Evolutionary conservation across 2,329 filamentous ascomycete species (phyloP).

Genomic region (Colletotrichum lentis): DNA sequence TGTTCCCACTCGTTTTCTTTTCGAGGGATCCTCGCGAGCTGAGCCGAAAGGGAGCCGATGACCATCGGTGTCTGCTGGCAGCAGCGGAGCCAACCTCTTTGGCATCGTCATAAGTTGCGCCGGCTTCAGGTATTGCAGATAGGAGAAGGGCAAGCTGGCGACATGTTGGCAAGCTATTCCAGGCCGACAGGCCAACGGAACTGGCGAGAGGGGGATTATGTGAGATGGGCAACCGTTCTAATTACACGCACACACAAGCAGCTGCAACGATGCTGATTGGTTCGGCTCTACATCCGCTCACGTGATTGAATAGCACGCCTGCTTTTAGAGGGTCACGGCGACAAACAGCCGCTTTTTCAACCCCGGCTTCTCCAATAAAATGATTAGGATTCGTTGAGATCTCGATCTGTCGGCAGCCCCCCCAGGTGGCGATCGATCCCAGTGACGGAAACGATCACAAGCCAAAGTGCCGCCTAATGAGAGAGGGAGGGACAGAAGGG

Average conservation of each 20-base stretch:
- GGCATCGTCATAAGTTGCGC: conserved; percentile 1
- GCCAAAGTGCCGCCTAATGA: background rate
- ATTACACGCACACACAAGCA: background rate
- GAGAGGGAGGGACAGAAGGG: background rate
- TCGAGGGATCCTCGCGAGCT: conserved; percentile 17
- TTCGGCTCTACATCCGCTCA: conserved; percentile 24
- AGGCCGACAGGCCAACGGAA: background rate
- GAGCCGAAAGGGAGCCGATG: background rate
- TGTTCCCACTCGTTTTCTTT: conserved; percentile 41
- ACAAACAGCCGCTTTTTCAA: background rate
- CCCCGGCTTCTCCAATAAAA: background rate
- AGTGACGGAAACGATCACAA: no score
- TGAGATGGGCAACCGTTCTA: background rate
- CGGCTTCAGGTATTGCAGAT: background rate
- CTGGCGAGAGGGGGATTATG: background rate
- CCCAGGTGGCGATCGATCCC: background rate
- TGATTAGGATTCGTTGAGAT: background rate
- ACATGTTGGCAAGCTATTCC: background rate
- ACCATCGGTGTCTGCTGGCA: conserved; percentile 11
- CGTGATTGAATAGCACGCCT: background rate
- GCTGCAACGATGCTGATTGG: conserved; percentile 7
- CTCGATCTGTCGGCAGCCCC: background rate
- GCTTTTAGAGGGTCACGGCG: background rate
- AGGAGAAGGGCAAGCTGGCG: no score
- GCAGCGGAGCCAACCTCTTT: conserved; percentile 25